phyloP scores from a whole-genome alignment of 305 asterid genomes.

The Solanum aculeatissimum region DNA sequence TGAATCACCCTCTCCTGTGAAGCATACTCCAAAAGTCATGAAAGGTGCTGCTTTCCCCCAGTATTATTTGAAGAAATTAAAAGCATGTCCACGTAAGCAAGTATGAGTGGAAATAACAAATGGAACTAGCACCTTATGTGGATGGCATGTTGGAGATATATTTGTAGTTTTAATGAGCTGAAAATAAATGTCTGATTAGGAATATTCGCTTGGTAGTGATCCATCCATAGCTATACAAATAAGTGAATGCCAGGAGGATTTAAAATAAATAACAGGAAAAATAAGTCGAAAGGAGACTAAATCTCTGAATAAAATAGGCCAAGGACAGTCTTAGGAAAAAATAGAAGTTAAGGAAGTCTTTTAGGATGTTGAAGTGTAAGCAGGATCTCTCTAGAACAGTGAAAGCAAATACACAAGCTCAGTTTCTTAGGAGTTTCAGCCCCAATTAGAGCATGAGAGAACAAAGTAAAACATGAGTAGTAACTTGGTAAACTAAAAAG shows the following conservation, averaged over 20 bases:
- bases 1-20: conserved; percentile 47
- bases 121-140: background rate
- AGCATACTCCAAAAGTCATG: conserved; percentile 28
- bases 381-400: background rate
- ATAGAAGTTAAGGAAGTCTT: background rate
- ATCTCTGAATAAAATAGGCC: background rate
- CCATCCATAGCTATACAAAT: background rate
- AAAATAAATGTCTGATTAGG: background rate
- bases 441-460: background rate
- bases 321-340: background rate
- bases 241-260: background rate
- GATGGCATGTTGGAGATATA: background rate
- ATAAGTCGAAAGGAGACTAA: background rate
- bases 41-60: conserved; percentile 30
- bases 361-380: background rate
- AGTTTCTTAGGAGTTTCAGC: background rate
- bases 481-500: background rate
- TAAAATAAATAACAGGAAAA: background rate
- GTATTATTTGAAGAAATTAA: background rate
- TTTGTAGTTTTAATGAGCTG: background rate
- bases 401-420: background rate
- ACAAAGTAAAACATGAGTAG: background rate
- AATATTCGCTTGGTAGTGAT: background rate
- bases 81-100: background rate
- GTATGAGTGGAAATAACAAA: background rate